Base-by-base conservation (phyloP, 768 basidiomycete genomes). In the Phaeotremella fagi region DNA sequence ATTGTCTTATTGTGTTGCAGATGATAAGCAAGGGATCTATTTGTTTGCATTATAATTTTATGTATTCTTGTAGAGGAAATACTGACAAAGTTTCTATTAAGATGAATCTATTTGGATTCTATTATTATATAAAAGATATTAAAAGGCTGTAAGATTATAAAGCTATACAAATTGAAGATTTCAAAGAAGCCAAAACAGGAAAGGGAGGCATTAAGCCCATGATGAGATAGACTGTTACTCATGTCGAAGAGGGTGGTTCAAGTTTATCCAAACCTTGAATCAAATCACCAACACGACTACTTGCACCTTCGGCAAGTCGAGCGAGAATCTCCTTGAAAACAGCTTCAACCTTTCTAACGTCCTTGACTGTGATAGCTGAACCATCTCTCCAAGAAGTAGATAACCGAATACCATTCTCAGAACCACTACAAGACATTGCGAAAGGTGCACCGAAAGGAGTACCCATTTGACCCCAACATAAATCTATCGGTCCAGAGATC, bases 321-420 rank as follows among this genome's bases (percentile, higher is more conserved):
- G 50, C 24, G n/a, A 64, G 38, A n/a, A 64, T 28, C 14, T 16
- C 38, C 36, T 28, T 22, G 24, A 57, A 57, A 3, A 25, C 49
- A 7, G 4, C 37, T 43, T 64, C 56, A 14, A 64, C 44, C 42
- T 26, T 31, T 25, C 55, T 46, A 0, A 58, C 51, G 18, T 52
- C 46, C n/a, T 45, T 33, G 25, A 42, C 6, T 3, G 27, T 28
- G 4, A 60, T 33, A 9, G 43, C 51, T 9, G 55, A 27, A 1
- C 60, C 63, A 22, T 59, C 56, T 18, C 53, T 48, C 50, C 52
- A 61, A 6, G 27, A 43, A 7, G 33, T 59, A 20, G 45, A 18
- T 36, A 64, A 22, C 25, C 54, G 52, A 36, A 59, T 14, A 9
- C 63, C 63, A 12, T 26, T 55, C 18, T 61, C 43, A 42, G 58